Evolutionary conservation across 139 green algal species (phyloP).

Genomic region (Medakamo hakoo): DNA sequence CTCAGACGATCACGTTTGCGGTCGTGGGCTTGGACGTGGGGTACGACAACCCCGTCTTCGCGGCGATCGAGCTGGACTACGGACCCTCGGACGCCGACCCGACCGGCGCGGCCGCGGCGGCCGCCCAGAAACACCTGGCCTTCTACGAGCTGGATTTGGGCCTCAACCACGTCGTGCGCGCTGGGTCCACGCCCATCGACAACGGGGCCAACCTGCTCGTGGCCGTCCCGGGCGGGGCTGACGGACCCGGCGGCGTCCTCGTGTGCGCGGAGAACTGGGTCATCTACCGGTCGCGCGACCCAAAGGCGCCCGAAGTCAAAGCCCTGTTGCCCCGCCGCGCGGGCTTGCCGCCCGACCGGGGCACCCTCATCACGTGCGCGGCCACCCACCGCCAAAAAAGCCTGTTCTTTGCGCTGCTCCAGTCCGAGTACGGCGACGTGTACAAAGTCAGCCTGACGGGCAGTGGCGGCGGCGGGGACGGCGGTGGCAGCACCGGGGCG

Average conservation of each 20-base stretch:
- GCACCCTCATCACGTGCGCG: constrained; percentile 72
- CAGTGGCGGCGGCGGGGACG: too few species aligned
- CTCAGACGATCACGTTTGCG: constrained; percentile 52
- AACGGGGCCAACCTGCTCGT: constrained; percentile 93
- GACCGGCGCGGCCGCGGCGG: constrained; percentile 62
- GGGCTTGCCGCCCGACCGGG: constrained; percentile 60
- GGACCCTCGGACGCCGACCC: constrained; percentile 73
- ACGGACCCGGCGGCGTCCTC: constrained; percentile 80
- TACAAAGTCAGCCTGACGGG: constrained; percentile 76
- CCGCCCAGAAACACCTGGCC: constrained; percentile 90
- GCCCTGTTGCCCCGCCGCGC: constrained; percentile 79
- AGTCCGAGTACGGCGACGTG: constrained; percentile 97
- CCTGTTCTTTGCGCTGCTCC: constrained; percentile 86
- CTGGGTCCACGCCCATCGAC: constrained; percentile 79
- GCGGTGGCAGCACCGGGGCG: too few species aligned
- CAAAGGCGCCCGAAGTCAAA: constrained; percentile 60
- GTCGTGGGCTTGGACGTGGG: constrained; percentile 81
- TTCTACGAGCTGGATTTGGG: constrained; percentile 98
- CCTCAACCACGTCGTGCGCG: constrained; percentile 92
- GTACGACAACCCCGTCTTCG: constrained; percentile 98
- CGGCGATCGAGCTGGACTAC: constrained; percentile 96
- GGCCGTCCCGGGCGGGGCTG: constrained; percentile 74
- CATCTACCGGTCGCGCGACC: constrained; percentile 87
- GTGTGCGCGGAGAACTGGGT: constrained; percentile 97
- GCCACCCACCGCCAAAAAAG: constrained; percentile 77